Percentiles rank a stretch among this genome's conserved stretches.
Evolutionary conservation across 768 basidiomycete genomes (phyloP).

Genomic region (Gymnopilus dilepis): DNA sequence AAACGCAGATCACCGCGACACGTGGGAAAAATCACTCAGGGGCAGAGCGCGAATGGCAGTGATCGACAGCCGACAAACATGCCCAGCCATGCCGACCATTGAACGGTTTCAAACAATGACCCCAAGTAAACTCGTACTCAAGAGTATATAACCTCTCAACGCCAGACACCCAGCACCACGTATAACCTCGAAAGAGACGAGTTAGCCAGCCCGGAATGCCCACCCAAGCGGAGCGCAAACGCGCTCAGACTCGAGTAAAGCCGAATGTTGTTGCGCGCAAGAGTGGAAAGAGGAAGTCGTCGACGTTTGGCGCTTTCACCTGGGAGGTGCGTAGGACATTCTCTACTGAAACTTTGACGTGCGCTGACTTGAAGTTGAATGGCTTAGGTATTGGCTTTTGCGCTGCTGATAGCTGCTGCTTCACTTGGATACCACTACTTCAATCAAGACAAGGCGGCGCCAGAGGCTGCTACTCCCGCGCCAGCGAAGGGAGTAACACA

Average conservation of each 20-base stretch:
- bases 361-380: not conserved
- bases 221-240: slow-evolving; percentile 3
- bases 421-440: not conserved
- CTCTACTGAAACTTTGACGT: too few species aligned
- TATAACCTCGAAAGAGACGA: not conserved
- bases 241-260: not conserved
- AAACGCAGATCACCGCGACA: not conserved
- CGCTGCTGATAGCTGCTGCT: slow-evolving; percentile 2
- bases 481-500: too few species aligned
- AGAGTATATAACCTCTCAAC: not conserved
- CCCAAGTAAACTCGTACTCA: not conserved
- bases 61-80: too few species aligned
- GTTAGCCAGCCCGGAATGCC: not conserved
- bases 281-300: not conserved
- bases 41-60: not conserved
- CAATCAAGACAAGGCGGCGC: not conserved
- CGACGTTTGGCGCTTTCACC: not conserved
- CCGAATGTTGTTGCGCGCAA: not conserved
- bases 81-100: too few species aligned
- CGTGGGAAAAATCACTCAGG: slow-evolving; percentile 1
- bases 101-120: too few species aligned
- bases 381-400: not conserved
- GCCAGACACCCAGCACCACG: not conserved
- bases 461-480: too few species aligned
- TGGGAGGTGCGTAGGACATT: slow-evolving; percentile 9